Percentiles rank a stretch among this genome's conserved stretches.
Conservation (phyloP, 2,329 filamentous ascomycete species). For the Fusarium torulosum region DNA sequence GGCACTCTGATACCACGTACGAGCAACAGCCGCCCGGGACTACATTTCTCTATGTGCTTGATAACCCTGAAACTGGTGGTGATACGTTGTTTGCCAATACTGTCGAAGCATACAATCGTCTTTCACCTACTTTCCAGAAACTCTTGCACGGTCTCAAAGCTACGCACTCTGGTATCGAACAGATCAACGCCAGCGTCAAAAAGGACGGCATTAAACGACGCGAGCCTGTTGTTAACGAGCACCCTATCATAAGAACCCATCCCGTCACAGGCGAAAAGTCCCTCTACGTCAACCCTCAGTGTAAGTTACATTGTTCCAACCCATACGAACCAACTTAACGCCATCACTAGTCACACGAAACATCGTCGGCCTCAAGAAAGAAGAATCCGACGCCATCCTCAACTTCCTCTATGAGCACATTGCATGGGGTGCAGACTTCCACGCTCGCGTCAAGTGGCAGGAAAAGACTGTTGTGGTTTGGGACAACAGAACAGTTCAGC, state of each 20-base stretch:
- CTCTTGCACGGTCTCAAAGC: conserved; percentile 84
- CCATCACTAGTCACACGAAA: conserved; percentile 75
- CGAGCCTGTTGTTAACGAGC: conserved; percentile 79
- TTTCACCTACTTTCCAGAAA: conserved; percentile 83
- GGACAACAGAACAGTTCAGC: conserved; percentile 85
- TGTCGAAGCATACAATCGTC: conserved; percentile 82
- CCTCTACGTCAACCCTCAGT: conserved; percentile 85
- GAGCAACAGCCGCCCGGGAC: conserved; percentile 90
- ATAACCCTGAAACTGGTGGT: conserved; percentile 82
- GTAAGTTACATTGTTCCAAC: conserved; percentile 60
- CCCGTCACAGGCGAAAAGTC: conserved; percentile 87
- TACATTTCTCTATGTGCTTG: conserved; percentile 89
- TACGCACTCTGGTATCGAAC: conserved; percentile 85
- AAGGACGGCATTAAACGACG: conserved; percentile 78
- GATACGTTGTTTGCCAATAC: conserved; percentile 88
- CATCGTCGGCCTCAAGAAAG: conserved; percentile 87
- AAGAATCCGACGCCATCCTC: conserved; percentile 82
- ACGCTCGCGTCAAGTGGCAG: conserved; percentile 81
- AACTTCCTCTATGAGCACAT: conserved; percentile 75
- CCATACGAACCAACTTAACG: not conserved
- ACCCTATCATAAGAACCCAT: conserved; percentile 85
- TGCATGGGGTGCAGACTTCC: conserved; percentile 71
- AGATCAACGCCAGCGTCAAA: conserved; percentile 76
- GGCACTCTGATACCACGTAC: conserved; percentile 91
- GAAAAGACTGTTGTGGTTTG: conserved; percentile 85